phyloP scores from a whole-genome alignment of 192 early-diverging fungal genomes.

The Martensiomyces pterosporus region DNA sequence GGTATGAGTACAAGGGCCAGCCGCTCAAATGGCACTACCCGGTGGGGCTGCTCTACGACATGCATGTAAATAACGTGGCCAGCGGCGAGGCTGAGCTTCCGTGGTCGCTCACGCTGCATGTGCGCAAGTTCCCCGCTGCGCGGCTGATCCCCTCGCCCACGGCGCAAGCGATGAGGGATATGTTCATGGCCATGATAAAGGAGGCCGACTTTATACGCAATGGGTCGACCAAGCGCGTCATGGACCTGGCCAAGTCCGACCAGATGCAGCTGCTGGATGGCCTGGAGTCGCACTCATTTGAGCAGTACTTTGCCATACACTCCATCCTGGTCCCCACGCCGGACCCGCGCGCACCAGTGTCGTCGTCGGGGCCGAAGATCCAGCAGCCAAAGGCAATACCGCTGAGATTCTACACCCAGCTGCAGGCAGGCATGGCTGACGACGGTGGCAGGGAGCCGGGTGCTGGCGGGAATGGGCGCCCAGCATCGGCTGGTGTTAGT shows the following conservation, averaged over 20 bases:
- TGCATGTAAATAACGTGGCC: conserved; percentile 25
- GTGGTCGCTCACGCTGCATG: conserved; percentile 77
- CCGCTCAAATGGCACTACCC: conserved; percentile 88
- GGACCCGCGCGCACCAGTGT: not conserved
- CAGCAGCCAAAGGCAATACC: conserved; percentile 35
- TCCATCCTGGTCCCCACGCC: conserved; percentile 19
- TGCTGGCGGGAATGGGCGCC: no score
- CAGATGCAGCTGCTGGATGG: conserved; percentile 78
- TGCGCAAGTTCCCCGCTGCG: conserved; percentile 65
- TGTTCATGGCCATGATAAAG: conserved; percentile 86
- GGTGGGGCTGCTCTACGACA: conserved; percentile 78
- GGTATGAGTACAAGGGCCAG: conserved; percentile 68
- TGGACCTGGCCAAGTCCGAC: conserved; percentile 80
- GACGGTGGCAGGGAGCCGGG: conserved; percentile 1
- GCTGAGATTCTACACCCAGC: conserved; percentile 35
- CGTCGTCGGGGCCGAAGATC: conserved; percentile 8
- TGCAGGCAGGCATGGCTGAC: conserved; percentile 7
- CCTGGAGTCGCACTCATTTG: conserved; percentile 45
- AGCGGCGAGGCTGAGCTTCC: conserved; percentile 50
- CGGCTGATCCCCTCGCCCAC: conserved; percentile 60
- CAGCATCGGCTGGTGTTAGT: no score
- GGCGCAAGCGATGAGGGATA: conserved; percentile 60
- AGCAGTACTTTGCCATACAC: conserved; percentile 44
- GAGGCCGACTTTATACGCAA: conserved; percentile 83
- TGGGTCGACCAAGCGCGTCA: conserved; percentile 77